A percentile compares a stretch with the other conserved stretches of the same genome.
Conservation (phyloP, 2,329 filamentous ascomycete species). For the Aschersonia sp. region DNA sequence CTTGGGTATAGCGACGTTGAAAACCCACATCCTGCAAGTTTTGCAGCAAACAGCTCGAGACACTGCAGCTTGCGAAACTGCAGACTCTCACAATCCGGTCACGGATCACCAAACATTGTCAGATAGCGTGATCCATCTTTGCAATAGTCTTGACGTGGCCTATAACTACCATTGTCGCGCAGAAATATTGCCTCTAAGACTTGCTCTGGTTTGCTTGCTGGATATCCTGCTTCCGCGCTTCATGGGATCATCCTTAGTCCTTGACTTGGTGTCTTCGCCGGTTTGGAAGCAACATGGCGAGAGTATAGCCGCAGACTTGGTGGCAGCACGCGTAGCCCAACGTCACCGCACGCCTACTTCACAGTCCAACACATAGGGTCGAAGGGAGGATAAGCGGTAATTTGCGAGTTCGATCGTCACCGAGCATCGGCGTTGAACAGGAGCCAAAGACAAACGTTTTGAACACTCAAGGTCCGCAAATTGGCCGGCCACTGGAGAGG, state of each 20-base stretch:
- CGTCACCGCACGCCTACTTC: neutral
- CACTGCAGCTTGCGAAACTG: conserved; percentile 9
- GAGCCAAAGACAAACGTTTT: too few relatives aligned
- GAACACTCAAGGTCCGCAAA: too few relatives aligned
- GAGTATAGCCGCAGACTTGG: conserved; percentile 8
- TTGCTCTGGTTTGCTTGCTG: conserved; percentile 16
- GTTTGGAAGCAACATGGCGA: conserved; percentile 11
- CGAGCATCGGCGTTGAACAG: too few relatives aligned
- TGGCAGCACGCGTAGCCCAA: neutral
- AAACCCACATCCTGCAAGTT: conserved; percentile 11
- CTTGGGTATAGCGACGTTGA: conserved; percentile 14
- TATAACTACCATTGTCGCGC: conserved; percentile 9
- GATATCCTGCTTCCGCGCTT: conserved; percentile 11
- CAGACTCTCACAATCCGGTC: conserved; percentile 4
- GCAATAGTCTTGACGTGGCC: conserved; percentile 15
- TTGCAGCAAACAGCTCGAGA: conserved; percentile 12
- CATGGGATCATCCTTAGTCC: conserved; percentile 10
- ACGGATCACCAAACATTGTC: conserved; percentile 9
- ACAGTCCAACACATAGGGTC: neutral
- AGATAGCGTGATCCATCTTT: conserved; percentile 12
- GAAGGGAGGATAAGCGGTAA: neutral
- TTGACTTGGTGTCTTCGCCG: conserved; percentile 10
- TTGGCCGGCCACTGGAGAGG: too few relatives aligned
- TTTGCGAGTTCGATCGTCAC: neutral
- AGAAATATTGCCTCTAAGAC: conserved; percentile 16